Conservation (phyloP, 345 rosid species). For the Salix koriyanagi region DNA sequence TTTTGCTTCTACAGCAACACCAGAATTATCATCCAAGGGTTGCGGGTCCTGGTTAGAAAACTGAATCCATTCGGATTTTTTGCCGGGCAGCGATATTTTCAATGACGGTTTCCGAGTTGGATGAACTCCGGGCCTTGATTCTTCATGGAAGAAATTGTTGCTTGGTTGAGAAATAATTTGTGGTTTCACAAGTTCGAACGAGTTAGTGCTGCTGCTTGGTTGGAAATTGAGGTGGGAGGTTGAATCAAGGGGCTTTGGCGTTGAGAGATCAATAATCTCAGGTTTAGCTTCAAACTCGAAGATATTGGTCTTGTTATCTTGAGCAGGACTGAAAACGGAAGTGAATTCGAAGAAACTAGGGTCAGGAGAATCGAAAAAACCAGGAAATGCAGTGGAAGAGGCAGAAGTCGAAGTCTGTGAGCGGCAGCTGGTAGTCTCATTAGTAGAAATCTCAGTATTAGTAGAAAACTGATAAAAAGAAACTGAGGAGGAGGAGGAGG, state of each 20-base stretch:
- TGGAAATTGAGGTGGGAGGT: background rate
- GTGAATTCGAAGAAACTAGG: conserved; percentile 25
- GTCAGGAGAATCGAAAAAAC: conserved; percentile 7
- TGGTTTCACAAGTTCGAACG: conserved; percentile 22
- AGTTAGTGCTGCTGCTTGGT: background rate
- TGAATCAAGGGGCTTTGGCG: conserved; percentile 22
- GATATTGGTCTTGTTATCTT: conserved; percentile 6
- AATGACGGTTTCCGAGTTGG: conserved; percentile 15
- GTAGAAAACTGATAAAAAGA: background rate
- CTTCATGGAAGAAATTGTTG: conserved; percentile 14
- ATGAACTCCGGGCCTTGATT: conserved; percentile 16
- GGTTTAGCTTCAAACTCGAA: conserved; percentile 44
- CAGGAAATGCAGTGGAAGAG: conserved; percentile 22
- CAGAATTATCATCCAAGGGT: background rate
- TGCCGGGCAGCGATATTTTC: conserved; percentile 46
- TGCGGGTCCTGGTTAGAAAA: conserved; percentile 23
- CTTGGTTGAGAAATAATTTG: background rate
- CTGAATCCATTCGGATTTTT: conserved; percentile 43
- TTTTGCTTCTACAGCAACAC: conserved; percentile 16
- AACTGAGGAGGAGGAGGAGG: background rate
- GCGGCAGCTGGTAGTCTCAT: background rate
- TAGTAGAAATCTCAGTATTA: background rate
- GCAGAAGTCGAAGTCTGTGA: conserved; percentile 26
- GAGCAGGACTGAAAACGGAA: background rate
- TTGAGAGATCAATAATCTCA: conserved; percentile 26